Base-by-base conservation (phyloP, 352 stramenopile genomes). In the Globisporangium cystogenes region DNA sequence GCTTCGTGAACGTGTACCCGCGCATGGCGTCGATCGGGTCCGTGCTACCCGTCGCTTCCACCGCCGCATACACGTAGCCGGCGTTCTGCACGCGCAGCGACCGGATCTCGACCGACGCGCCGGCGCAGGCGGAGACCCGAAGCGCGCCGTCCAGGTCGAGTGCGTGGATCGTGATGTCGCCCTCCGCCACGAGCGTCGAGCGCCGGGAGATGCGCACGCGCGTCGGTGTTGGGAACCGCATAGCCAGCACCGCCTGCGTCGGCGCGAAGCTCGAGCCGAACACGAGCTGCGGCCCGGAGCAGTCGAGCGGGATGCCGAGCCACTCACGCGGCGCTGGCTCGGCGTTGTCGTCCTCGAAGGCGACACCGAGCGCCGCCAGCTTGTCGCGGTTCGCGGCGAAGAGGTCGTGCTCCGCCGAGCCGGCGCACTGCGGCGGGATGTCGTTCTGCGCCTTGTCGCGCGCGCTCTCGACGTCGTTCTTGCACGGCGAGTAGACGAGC, bases 401-500 rank as follows among this genome's bases (percentile, higher is more conserved):
- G 10, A 86, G 47, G 31, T 90, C 79, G 60, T 87, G 76, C 27
- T 90, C 79, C 1, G 76, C 70, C 1, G 79, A 86, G 31, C 72
- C 74, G 0, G 76, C 76, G 20, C 76, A 86, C 46, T 90, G 76
- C n/a, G 76, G 73, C 0, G 75, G 75, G 21, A 87, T 69, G 42
- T 82, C 75, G 21, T 76, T 41, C 20, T 65, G 62, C 1, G 57
- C 72, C 50, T 90, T 90, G 4, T 64, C 60, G 2, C 63, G 70
- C 6, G 79, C 79, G 15, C 71, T 86, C 11, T 51, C 62, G 15
- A 67, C 68, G 50, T 90, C 77, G 36, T 90, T 90, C 59, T 90
- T 90, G 60, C 72, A 88, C 3, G 77, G 77, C 11, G 77, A 86
- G 49, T 88, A 88, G n/a, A 88, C 77, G 4, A 90, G 57, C 7